Evolutionary conservation across 768 basidiomycete species (phyloP).

Genomic region (Vishniacozyma victoriae): DNA sequence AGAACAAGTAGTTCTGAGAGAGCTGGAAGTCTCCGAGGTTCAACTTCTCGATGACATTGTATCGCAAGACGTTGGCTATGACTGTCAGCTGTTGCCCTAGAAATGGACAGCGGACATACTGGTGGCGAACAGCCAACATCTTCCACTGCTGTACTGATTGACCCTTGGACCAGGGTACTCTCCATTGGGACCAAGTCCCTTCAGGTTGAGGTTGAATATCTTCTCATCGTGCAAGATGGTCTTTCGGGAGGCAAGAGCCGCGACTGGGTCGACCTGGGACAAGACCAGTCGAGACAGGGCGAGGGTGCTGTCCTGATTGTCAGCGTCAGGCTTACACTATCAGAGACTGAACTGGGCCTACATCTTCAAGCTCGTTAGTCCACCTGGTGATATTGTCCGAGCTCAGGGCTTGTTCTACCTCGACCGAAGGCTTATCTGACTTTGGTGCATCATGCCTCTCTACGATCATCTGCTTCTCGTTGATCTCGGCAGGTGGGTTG

Average conservation of each 20-base stretch:
- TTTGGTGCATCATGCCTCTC: not conserved
- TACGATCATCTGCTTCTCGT: not conserved
- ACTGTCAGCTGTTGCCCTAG: not conserved
- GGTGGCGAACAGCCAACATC: conserved; percentile 94
- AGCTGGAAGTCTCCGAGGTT: conserved; percentile 85
- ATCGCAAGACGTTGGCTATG: conserved; percentile 56
- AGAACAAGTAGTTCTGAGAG: conserved; percentile 88
- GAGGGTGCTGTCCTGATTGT: conserved; percentile 29
- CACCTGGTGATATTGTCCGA: conserved; percentile 24
- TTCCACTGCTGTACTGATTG: conserved; percentile 77
- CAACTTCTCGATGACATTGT: conserved; percentile 76
- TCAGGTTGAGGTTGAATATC: conserved; percentile 72
- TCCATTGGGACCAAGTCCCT: conserved; percentile 48
- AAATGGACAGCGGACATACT: conserved; percentile 54
- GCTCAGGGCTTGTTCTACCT: conserved; percentile 21
- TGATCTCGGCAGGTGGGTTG: no score
- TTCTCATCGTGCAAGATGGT: conserved; percentile 35
- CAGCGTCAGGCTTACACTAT: conserved; percentile 1
- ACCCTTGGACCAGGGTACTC: conserved; percentile 79
- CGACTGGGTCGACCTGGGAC: conserved; percentile 36
- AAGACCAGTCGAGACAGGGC: conserved; percentile 40
- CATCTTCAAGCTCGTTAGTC: conserved; percentile 31
- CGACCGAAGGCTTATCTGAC: conserved; percentile 1
- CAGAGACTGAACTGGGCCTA: no score
- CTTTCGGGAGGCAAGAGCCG: conserved; percentile 31